Conservation (phyloP, 2,329 filamentous ascomycete genomes). For the Fonsecaea pedrosoi region DNA sequence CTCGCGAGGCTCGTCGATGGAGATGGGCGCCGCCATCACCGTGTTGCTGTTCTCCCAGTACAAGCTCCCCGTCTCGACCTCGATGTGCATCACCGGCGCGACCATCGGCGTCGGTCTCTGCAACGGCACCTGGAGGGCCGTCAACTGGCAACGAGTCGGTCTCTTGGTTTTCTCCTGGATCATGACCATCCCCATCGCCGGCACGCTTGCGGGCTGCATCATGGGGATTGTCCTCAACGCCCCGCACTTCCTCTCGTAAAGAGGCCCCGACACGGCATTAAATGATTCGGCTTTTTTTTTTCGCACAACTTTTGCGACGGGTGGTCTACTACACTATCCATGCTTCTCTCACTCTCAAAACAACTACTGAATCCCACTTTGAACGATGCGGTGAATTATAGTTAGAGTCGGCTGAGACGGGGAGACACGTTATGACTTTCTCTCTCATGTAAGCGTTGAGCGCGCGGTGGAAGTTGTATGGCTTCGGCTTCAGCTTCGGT, state of each 20-base stretch:
- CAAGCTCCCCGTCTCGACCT: constrained; percentile 76
- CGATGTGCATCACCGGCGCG: constrained; percentile 80
- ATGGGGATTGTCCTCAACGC: constrained; percentile 65
- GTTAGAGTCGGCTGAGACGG: too few relatives aligned
- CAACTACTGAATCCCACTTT: too few relatives aligned
- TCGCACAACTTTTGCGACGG: neutral
- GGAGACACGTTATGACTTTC: too few relatives aligned
- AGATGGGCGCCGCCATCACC: constrained; percentile 78
- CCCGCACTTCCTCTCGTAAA: constrained; percentile 57
- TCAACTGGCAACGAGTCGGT: constrained; percentile 77
- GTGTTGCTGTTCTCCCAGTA: constrained; percentile 78
- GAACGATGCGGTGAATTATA: too few relatives aligned
- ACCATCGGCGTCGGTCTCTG: constrained; percentile 79
- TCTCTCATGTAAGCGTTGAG: too few relatives aligned
- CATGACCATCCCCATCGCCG: constrained; percentile 68
- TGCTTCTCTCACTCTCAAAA: too few relatives aligned
- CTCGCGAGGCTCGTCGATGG: constrained; percentile 71
- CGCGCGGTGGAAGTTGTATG: too few relatives aligned
- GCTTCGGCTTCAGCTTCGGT: too few relatives aligned
- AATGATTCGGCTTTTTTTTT: neutral
- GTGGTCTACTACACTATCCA: neutral
- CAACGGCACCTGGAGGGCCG: constrained; percentile 73
- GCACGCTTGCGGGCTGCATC: constrained; percentile 60
- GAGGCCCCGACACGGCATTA: neutral
- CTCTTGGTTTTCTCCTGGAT: constrained; percentile 73